Conservation (phyloP, 169 alveolate species). For the Plasmodium vivax region DNA sequence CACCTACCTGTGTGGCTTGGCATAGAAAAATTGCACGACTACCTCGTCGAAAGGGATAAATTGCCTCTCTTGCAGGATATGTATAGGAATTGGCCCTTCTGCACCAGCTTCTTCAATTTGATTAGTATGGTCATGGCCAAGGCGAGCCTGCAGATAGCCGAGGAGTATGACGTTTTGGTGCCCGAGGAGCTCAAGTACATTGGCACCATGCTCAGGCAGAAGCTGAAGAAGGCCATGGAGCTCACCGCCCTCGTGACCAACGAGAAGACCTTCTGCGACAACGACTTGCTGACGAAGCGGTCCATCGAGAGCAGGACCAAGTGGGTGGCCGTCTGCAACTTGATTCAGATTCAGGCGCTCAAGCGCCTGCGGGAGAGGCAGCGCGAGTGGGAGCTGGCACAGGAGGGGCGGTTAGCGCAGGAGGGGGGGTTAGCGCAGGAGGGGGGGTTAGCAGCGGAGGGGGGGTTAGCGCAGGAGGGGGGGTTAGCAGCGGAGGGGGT, state of each 20-base stretch:
- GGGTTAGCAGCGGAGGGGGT: no score
- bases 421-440: no score
- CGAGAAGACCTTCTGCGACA: slow-evolving; percentile 79
- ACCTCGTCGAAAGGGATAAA: slow-evolving; percentile 58
- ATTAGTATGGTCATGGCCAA: slow-evolving; percentile 86
- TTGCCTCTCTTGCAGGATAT: slow-evolving; percentile 77
- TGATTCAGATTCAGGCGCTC: slow-evolving; percentile 80
- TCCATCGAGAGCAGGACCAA: slow-evolving; percentile 75
- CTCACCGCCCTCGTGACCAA: slow-evolving; percentile 78
- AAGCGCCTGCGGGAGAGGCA: slow-evolving; percentile 53
- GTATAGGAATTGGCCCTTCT: slow-evolving; percentile 88
- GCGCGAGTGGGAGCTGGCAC: background rate
- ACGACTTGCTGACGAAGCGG: slow-evolving; percentile 77
- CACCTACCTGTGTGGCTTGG: slow-evolving; percentile 90
- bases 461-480: no score
- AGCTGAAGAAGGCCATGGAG: slow-evolving; percentile 64
- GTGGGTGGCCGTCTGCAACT: slow-evolving; percentile 77
- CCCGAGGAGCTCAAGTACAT: slow-evolving; percentile 67
- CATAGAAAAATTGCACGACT: slow-evolving; percentile 77
- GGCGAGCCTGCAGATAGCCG: slow-evolving; percentile 79
- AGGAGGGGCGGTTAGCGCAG: no score
- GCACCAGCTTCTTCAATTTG: slow-evolving; percentile 85
- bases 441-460: no score
- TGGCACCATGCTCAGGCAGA: slow-evolving; percentile 71
- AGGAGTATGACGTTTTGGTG: slow-evolving; percentile 80